Percentiles rank a stretch among this genome's conserved stretches.
Conservation (phyloP, 2,329 filamentous ascomycete genomes). For the Paraphaeosphaeria sporulosa region DNA sequence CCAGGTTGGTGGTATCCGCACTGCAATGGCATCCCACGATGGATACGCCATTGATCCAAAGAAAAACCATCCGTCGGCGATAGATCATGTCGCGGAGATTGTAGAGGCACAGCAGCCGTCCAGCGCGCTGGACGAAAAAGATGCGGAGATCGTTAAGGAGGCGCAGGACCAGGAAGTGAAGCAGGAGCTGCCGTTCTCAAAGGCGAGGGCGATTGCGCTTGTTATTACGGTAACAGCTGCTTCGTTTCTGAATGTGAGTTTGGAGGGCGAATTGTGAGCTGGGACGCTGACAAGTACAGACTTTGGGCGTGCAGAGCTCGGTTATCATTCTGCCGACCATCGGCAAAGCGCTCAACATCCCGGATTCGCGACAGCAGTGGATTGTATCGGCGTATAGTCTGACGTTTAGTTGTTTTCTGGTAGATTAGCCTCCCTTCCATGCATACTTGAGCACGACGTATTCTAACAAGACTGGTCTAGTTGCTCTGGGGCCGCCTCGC, state of each 20-base stretch:
- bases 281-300: conserved; percentile 44
- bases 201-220: conserved; percentile 38
- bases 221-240: conserved; percentile 37
- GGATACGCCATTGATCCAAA: neutral
- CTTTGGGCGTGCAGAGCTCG: conserved; percentile 64
- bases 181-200: conserved; percentile 35
- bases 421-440: too few relatives aligned
- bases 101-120: conserved; percentile 19
- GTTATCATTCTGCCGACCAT: conserved; percentile 72
- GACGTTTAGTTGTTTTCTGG: conserved; percentile 71
- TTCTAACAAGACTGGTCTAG: conserved; percentile 25
- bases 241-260: conserved; percentile 44
- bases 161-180: conserved; percentile 12
- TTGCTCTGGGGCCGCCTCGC: conserved; percentile 72
- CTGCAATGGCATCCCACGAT: conserved; percentile 4
- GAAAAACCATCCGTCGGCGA: neutral
- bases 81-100: conserved; percentile 16
- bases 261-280: too few relatives aligned
- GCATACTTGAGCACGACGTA: too few relatives aligned
- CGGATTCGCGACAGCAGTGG: conserved; percentile 69
- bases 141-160: conserved; percentile 17
- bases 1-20: neutral
- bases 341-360: conserved; percentile 63
- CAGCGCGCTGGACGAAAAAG: conserved; percentile 11
- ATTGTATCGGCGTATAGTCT: conserved; percentile 71